Evolutionary conservation across 371 early-diverging fungal genomes (phyloP), one percentile per base, ranked within the genome.

Genomic region (Apophysomyces elegans): DNA sequence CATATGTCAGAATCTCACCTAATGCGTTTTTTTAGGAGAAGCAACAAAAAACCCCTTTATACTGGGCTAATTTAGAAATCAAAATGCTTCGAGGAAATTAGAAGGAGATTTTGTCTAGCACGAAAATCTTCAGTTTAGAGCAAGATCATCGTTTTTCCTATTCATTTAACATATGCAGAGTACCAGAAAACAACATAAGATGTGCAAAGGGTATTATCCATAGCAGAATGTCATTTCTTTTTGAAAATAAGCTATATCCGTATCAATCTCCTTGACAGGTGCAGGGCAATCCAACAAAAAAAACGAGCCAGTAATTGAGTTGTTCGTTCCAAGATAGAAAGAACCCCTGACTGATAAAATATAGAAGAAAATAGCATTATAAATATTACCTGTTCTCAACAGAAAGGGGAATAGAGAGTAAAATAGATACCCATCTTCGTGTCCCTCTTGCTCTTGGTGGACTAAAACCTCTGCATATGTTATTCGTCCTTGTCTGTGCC

Each of bases 341-440:
- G 7, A 11, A 50, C 54, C 54, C 54, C 54, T 50, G 54, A 50
- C 5, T 50, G 54, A 50, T 50, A 50, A 21, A 50, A 50, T 50
- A 50, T 32, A 50, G 7, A 50, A 50, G 21, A 4, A 50, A 50
- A 26, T 1, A 7, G 8, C 16, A 21, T 50, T 50, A 50, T 50
- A 50, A 50, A 50, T 50, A 50, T 32, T 26, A 21, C 54, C 9
- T 50, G 5, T 41, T 5, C 41, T 11, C 8, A 41, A 41, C 8
- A 41, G 8, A 41, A 13, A 41, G 41, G 13, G 41, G 13, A 13
- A 41, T 41, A 41, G 41, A 41, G 41, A 41, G 8, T 4, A 13
- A 41, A 41, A 41, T 4, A 41, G 41, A 13, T 11, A 32, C 54
- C 21, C 21, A 16, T 50, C n/a, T 47, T 7, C 47, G 16, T 50